Base-by-base conservation (phyloP, 768 basidiomycete species). In the Nidularia pulvinata region DNA sequence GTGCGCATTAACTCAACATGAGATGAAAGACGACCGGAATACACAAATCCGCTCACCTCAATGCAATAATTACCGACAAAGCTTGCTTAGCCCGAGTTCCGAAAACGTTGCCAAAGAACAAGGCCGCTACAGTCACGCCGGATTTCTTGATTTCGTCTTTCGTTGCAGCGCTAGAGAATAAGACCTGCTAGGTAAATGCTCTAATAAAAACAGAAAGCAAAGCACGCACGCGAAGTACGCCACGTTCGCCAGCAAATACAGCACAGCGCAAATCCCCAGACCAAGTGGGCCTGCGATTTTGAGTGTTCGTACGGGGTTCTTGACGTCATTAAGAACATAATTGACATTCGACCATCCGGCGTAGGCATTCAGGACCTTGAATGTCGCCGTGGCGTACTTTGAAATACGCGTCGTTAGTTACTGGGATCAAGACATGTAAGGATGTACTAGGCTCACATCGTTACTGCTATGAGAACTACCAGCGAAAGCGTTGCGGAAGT, bases 331-430 rank as follows among this genome's bases (percentile, higher is more conserved):
- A 53, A 85, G 65, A 5, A 85, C 83, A 50, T 81, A 82, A 59
- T 83, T 83, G 25, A 80, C 77, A 45, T 77, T 79, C 2, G 78
- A 79, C 83, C 83, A 84, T 5, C 83, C 83, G 5, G 64, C 22
- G 48, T 49, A 36, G 6, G 69, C 65, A 44, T 68, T 65, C 35
- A 85, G 65, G 25, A 85, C 80, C 55, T 85, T 83, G 75, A 82
- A 83, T 0, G 75, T 83, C 2, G 81, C 84, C 0, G 83, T 82
- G 1, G 82, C 83, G 52, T 83, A 86, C 83, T n/a, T n/a, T 84
- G 49, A 6, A 39, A 9, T 7, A 39, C 7, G 37, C 37, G n/a
- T 7, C n/a, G 7, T 39, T 39, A 7, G n/a, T 7, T 39, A 39
- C n/a, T n/a, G n/a, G n/a, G n/a, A 39, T 39, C 9, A 39, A 7